Conservation (phyloP, 2,329 filamentous ascomycete genomes). For the Xylariaceae sp. region DNA sequence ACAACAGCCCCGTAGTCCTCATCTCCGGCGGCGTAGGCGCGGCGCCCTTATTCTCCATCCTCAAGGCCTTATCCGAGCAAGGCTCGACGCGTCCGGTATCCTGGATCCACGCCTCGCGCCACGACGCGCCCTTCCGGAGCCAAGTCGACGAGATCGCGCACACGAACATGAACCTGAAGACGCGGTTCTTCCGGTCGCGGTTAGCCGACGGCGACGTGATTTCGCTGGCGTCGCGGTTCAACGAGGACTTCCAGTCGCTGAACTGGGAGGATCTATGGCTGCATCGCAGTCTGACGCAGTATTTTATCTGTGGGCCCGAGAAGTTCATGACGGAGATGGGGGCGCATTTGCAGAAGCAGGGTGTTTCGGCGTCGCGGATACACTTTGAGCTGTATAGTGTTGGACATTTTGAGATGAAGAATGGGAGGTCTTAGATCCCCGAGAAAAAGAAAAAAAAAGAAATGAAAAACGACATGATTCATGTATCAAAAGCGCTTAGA, state of each 20-base stretch:
- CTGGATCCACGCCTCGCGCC: slow-evolving; percentile 55
- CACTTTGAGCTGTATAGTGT: slow-evolving; percentile 29
- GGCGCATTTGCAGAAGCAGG: slow-evolving; percentile 20
- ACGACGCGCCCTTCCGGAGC: slow-evolving; percentile 48
- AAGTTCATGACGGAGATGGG: slow-evolving; percentile 49
- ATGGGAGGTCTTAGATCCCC: background rate
- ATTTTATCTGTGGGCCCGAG: slow-evolving; percentile 51
- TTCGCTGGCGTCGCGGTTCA: slow-evolving; percentile 41
- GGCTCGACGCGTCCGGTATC: slow-evolving; percentile 46
- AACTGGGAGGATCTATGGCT: slow-evolving; percentile 43
- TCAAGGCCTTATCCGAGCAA: slow-evolving; percentile 47
- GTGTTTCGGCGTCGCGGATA: slow-evolving; percentile 21
- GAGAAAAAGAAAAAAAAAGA: too few relatives aligned
- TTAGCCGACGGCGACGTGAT: slow-evolving; percentile 42
- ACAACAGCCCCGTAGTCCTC: slow-evolving; percentile 49
- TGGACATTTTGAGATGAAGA: slow-evolving; percentile 26
- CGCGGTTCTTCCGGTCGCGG: slow-evolving; percentile 47
- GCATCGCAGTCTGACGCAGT: slow-evolving; percentile 42
- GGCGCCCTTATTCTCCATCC: slow-evolving; percentile 55
- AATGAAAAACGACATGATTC: too few relatives aligned
- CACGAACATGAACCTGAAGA: slow-evolving; percentile 33
- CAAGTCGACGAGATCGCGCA: slow-evolving; percentile 44
- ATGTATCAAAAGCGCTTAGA: too few relatives aligned
- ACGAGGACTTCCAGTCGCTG: slow-evolving; percentile 44
- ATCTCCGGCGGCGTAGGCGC: slow-evolving; percentile 58